A percentile compares a stretch with the other conserved stretches of the same genome.
Conservation (phyloP, 2,329 filamentous ascomycete genomes). For the Leptographium procerum region DNA sequence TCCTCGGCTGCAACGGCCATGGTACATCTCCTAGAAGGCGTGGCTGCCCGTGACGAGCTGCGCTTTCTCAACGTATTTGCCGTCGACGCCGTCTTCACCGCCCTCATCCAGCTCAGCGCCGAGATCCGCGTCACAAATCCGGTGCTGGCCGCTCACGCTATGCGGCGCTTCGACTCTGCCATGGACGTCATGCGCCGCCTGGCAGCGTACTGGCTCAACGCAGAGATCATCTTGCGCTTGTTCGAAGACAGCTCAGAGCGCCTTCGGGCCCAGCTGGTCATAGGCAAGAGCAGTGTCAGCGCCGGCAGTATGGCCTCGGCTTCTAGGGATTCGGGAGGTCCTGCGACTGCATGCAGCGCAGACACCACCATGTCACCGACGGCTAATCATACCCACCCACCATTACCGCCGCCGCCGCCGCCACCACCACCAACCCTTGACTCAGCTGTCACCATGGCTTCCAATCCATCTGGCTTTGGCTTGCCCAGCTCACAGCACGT, state of each 20-base stretch:
- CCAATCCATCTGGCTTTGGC: too few species aligned
- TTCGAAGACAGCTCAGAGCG: slow-evolving; percentile 12
- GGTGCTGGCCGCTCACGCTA: slow-evolving; percentile 13
- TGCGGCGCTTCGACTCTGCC: slow-evolving; percentile 13
- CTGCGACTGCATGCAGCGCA: too few species aligned
- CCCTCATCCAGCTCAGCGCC: slow-evolving; percentile 14
- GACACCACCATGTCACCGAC: too few species aligned
- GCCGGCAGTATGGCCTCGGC: neutral
- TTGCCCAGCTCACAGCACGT: neutral
- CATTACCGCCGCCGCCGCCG: too few species aligned
- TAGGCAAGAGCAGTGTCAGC: slow-evolving; percentile 1
- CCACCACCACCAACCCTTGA: too few species aligned
- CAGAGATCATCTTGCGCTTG: slow-evolving; percentile 12
- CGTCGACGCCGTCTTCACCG: slow-evolving; percentile 2
- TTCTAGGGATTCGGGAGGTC: too few species aligned
- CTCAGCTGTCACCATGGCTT: too few species aligned
- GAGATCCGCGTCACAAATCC: slow-evolving; percentile 14
- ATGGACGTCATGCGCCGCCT: slow-evolving; percentile 12
- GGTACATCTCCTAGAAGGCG: neutral
- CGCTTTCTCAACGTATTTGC: slow-evolving; percentile 5
- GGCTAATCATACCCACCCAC: too few species aligned
- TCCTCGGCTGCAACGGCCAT: neutral
- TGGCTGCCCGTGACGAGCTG: neutral
- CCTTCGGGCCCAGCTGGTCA: neutral
- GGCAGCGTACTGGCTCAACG: slow-evolving; percentile 14